Base-by-base conservation (phyloP, 768 basidiomycete genomes). In the Hysterangium stoloniferum region DNA sequence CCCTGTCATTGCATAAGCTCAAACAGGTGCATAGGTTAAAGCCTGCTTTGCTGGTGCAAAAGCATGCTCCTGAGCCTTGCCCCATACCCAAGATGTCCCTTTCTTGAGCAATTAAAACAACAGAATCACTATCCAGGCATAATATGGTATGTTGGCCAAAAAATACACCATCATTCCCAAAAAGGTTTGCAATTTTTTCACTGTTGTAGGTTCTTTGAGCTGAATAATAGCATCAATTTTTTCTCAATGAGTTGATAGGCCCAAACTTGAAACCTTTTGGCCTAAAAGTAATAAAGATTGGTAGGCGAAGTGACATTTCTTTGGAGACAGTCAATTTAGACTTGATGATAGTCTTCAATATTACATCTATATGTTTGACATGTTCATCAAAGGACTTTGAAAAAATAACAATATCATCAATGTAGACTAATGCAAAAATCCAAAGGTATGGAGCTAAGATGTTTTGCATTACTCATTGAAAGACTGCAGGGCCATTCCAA, bases 331-430 rank as follows among this genome's bases (percentile, higher is more conserved):
- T 71, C 2, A 71, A 58, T 19, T 57, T 55, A 0, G 66, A 57
- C 4, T 50, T 31, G 0, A 19, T 48, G 28, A 71, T 66, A 0
- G 66, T 63, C 17, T 35, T 24, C 1, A 70, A 49, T 0, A 70
- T 63, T 7, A 44, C 64, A 68, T 41, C 40, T 13, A 41, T 19
- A 17, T 41, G 40, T 17, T 3, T 3, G 9, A 41, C 20, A 17
- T 41, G 40, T 6, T 41, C 40, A 12, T 41, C 19, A 41, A 41
- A 41, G 13, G 13, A 22, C 9, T 41, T 41, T 4, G 40, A 41
- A 45, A 60, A 72, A 0, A 72, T 60, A 0, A 72, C 61, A 1
- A 73, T 73, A 40, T 74, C 65, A 41, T 74, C 68, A 6, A 73
- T 70, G 41, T 73, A 74, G 0, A n/a, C n/a, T n/a, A n/a, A n/a